These are phyloP conservation scores for Aspergillus hancockii DNA, from an alignment of 495 filamentous ascomycete genomes.

Conservation along the genomic window DNA sequence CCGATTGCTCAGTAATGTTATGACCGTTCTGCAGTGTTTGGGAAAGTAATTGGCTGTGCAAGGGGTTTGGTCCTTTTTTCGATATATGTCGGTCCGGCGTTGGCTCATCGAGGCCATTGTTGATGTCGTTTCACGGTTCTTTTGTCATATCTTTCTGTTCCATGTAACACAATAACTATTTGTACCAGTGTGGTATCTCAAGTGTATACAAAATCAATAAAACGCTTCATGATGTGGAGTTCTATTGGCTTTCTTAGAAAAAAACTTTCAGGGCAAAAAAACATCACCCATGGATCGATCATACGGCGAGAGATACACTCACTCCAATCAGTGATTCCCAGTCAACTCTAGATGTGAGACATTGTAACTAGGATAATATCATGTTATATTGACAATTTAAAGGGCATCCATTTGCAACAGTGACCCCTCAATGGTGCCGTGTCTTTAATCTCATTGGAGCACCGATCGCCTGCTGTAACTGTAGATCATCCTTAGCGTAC, in stretches of 20 bases:
- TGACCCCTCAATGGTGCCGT: background rate
- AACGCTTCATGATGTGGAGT: constrained; percentile 17
- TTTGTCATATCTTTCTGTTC: constrained; percentile 4
- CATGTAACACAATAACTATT: constrained; percentile 15
- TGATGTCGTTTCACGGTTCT: constrained; percentile 5
- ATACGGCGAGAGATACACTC: background rate
- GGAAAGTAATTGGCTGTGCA: constrained; percentile 10
- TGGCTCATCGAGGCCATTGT: constrained; percentile 21
- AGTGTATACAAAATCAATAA: constrained; percentile 17
- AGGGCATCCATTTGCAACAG: no score
- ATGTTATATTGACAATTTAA: background rate
- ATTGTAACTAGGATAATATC: background rate
- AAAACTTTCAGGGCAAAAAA: no score
- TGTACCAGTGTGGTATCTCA: background rate
- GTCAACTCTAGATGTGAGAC: background rate
- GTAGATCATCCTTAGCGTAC: constrained; percentile 1
- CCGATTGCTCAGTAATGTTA: constrained; percentile 12
- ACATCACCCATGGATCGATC: background rate
- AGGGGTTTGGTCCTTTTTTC: constrained; percentile 12
- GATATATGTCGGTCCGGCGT: constrained; percentile 20
- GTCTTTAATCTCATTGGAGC: constrained; percentile 1
- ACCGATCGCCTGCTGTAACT: background rate
- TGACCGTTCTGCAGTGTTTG: constrained; percentile 19
- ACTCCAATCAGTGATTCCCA: no score
- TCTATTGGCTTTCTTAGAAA: background rate